Base-by-base conservation (phyloP, 2,329 filamentous ascomycete genomes). In the Huntiella decipiens region DNA sequence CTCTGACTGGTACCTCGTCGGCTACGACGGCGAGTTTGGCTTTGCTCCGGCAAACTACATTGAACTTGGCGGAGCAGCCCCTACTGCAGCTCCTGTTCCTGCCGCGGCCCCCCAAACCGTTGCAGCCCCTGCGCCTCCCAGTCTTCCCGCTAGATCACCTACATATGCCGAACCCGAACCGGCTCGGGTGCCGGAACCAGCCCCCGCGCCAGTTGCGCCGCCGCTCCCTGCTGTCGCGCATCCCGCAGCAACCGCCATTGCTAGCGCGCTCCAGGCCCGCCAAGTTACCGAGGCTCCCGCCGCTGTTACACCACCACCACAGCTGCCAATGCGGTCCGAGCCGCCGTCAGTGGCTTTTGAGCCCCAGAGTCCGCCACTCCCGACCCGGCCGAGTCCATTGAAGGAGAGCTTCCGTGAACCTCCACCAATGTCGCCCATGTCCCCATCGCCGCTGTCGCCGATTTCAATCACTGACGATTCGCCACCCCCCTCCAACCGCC, bases 11-110 rank as follows among this genome's bases (percentile, higher is more conserved):
- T 94, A 91, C 51, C 67, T 98, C 43, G 88, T 93, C 28, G 87
- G 88, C 13, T 66, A 79, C 38, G 77, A 86, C 53, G 75, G 74
- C 45, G 85, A 95, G 53, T 98, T 78, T 65, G 91, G 91, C 42
- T 98, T 98, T 61, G 91, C 83, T 45, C 91, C 91, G 3, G 75
- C 88, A 50, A 98, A 96, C 62, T 98, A 98, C 60, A 94, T 96
- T 53, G 85, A 96, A 53, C 62, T 84, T 44, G 13, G n/a, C 61
- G 17, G 7, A 19, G 40, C 31, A 15, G 17, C 67, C 40, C 68
- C 71, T 36, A 60, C 59, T 22, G 61, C 62, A 39, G 63, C 65
- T 5, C 62, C 67, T 37, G 61, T 66, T 37, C 15, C 56, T 32
- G 37, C 62, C 60, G 28, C 66, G 60, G 33, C 65, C 65, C 19